These are phyloP conservation scores for Excoecaria agallocha DNA, from an alignment of 345 rosid genomes.

Conservation along the genomic window DNA sequence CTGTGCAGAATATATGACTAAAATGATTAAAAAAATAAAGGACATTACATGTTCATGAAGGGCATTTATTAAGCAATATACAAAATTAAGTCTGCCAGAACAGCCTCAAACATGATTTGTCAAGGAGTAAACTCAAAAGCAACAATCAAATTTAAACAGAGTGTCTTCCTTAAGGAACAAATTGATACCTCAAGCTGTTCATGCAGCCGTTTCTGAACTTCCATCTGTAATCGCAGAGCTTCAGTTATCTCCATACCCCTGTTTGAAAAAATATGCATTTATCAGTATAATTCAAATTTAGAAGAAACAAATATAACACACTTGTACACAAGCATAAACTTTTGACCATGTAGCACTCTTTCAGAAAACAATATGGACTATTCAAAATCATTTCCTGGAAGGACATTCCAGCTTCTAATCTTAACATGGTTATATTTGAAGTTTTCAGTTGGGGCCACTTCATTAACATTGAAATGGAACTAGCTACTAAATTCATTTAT, in stretches of 20 bases:
- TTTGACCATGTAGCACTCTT: not conserved
- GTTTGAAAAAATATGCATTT: slow-evolving; percentile 11
- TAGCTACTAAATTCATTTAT: not conserved
- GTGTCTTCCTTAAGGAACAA: slow-evolving; percentile 3
- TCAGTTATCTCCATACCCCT: slow-evolving; percentile 78
- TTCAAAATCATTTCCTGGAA: not conserved
- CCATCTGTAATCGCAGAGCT: slow-evolving; percentile 89
- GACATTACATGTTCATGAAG: not conserved
- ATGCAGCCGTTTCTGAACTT: slow-evolving; percentile 79
- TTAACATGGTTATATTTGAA: not conserved
- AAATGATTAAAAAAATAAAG: slow-evolving; percentile 1
- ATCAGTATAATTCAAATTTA: slow-evolving; percentile 1
- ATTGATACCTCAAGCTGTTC: slow-evolving; percentile 91
- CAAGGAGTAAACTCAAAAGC: not conserved
- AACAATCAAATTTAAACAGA: slow-evolving; percentile 5
- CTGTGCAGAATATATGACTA: not conserved
- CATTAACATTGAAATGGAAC: not conserved
- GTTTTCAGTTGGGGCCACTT: not conserved
- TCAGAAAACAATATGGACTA: not conserved
- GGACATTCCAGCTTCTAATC: slow-evolving; percentile 4
- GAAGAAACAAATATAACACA: slow-evolving; percentile 5
- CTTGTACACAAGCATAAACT: slow-evolving; percentile 7
- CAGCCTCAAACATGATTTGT: not conserved
- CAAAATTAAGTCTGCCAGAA: not conserved
- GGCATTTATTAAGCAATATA: not conserved